Evolutionary conservation across 306 rosid genomes (phyloP), one percentile per base, ranked within the genome.

Genomic region (Carpinus fangiana): DNA sequence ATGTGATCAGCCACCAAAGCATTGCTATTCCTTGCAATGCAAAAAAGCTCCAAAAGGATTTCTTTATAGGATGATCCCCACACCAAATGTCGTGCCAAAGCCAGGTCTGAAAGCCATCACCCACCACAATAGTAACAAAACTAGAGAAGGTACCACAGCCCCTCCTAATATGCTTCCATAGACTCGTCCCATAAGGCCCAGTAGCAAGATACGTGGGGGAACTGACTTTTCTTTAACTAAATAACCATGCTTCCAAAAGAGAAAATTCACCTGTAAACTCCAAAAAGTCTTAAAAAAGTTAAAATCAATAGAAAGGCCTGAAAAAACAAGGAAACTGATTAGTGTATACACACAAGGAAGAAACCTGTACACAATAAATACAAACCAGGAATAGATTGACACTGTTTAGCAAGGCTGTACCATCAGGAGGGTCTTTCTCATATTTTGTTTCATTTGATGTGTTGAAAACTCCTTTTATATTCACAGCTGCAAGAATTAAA

Each of bases 381-480:
- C 17, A 73, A 69, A 14, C 8, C 12, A 60, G 46, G 13, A 16
- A 59, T 23, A 21, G 50, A 80, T 64, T 38, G 52, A 50, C 68
- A 78, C 36, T 53, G 23, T 52, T 5, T 31, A 28, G 67, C 73
- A 70, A 82, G 76, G 26, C 78, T 71, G 77, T 86, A 92, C 97
- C 98, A 70, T 85, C 94, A 45, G 92, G 88, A 57, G 97, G 91
- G 50, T 91, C 96, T 88, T 93, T 95, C 88, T 95, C 98, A 78
- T 91, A 95, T 74, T 92, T 92, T 76, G 98, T 95, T 85, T 89
- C 98, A 41, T 92, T 95, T 45, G 98, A 92, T 72, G 97, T 91
- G 98, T 95, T 95, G 74, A 95, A 95, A 82, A 95, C 98, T 74
- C 98, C 98, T 88, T 95, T 95, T 26, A 92, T 92, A 88, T 95